Base-by-base conservation (phyloP, 768 basidiomycete genomes). In the Tremella yokohamensis region DNA sequence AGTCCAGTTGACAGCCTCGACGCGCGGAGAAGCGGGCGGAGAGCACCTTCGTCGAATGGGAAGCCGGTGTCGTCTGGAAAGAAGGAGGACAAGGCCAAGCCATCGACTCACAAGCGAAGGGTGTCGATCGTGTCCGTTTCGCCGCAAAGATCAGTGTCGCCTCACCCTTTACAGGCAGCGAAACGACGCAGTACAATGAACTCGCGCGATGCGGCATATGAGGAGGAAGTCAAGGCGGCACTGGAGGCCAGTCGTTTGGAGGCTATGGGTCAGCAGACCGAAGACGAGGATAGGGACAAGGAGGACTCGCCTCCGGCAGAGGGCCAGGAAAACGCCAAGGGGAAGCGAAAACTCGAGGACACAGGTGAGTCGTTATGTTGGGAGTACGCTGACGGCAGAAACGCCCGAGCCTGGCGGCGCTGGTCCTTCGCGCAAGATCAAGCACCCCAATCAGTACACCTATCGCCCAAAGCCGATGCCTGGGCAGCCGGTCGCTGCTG, bases 111-210 rank as follows among this genome's bases (percentile, higher is more conserved):
- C 19, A 26, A 24, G 29, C 56, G 56, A 39, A 38, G 29, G 29
- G 53, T 54, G n/a, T 47, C 50, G 9, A 39, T 20, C 19, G 54
- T 47, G 19, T 45, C 52, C 61, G 8, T 20, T 45, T 20, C 62
- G 61, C 8, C 62, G 55, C 13, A 45, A 54, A 16, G 52, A 37
- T 1, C 63, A 58, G 12, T 61, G 49, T 47, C 67, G 26, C 52
- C 34, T 15, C 55, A 53, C 39, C 56, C 49, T 15, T 34, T 11
- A 6, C 29, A 34, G 11, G 54, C 66, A 18, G 82, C 87, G 40
- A 94, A 92, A 79, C 84, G 90, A 52, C 82, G 96, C 60, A 91
- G 90, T 68, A 99, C 96, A 51, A 94, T 99, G 91, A 98, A 98
- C 76, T 93, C 90, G 69, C 81, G 94, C 57, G 94, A 96, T 75